A percentile compares a stretch with the other conserved stretches of the same genome.
Evolutionary conservation across 257 asterid genomes (phyloP).

Genomic region (Solanum ossicruentum): DNA sequence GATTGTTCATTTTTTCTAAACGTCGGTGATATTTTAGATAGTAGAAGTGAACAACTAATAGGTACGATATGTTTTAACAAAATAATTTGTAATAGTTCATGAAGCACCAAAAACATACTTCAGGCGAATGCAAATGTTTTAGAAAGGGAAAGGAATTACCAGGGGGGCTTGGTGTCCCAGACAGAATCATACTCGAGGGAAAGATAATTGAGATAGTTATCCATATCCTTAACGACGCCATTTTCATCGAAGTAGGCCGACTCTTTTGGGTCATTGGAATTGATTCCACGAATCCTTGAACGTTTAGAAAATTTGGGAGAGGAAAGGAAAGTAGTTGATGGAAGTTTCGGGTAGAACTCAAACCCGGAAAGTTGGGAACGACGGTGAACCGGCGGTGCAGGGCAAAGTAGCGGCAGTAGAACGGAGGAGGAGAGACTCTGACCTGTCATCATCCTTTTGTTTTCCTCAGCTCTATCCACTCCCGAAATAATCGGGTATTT

Average conservation of each 20-base stretch:
- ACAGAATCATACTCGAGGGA: slow-evolving; percentile 87
- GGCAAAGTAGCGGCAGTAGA: background rate
- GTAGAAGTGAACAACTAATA: no score
- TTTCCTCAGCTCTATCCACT: background rate
- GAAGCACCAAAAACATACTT: background rate
- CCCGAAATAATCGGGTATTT: background rate
- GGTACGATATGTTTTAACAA: no score
- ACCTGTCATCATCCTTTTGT: background rate
- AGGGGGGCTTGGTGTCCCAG: slow-evolving; percentile 94
- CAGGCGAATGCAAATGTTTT: background rate
- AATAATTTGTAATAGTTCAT: no score
- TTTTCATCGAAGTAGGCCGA: slow-evolving; percentile 47
- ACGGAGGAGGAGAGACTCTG: background rate
- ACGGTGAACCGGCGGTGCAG: background rate
- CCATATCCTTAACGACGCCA: slow-evolving; percentile 87
- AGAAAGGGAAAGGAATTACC: slow-evolving; percentile 17
- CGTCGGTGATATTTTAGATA: no score
- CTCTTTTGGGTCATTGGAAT: slow-evolving; percentile 21
- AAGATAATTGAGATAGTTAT: slow-evolving; percentile 67
- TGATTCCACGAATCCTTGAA: slow-evolving; percentile 11
- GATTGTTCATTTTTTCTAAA: no score
- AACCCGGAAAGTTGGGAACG: background rate
- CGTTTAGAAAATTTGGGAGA: background rate
- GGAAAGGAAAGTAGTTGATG: background rate
- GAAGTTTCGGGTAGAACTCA: background rate